These are phyloP conservation scores for Cercospora janseana DNA, from an alignment of 2,329 filamentous ascomycete genomes.

Conservation along the genomic window DNA sequence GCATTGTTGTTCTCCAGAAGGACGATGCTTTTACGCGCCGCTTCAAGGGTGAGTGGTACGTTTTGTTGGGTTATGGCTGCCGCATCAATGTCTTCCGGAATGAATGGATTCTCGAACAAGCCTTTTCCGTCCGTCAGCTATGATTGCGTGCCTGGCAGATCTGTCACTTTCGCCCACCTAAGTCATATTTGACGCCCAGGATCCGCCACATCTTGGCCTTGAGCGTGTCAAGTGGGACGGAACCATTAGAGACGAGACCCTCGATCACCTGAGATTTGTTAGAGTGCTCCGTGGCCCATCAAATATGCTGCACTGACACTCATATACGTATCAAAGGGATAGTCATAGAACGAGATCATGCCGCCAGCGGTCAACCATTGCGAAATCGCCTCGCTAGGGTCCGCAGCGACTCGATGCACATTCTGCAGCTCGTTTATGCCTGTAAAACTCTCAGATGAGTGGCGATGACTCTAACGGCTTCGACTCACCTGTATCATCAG, in stretches of 20 bases:
- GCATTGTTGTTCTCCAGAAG: conserved; percentile 20
- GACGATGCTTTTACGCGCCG: conserved; percentile 20
- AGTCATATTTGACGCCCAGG: conserved; percentile 22
- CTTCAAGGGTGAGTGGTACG: conserved; percentile 17
- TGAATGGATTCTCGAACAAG: conserved; percentile 21
- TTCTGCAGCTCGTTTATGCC: conserved; percentile 19
- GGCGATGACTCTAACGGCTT: too few relatives aligned
- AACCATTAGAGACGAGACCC: conserved; percentile 11
- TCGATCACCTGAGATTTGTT: too few relatives aligned
- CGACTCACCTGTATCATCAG: conserved; percentile 24
- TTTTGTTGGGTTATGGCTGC: conserved; percentile 15
- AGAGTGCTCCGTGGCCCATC: too few relatives aligned
- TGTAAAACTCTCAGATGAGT: too few relatives aligned
- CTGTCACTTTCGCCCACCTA: too few relatives aligned
- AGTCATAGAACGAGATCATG: conserved; percentile 25
- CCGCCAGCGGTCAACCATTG: conserved; percentile 24
- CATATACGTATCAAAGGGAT: conserved; percentile 20
- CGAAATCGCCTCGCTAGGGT: conserved; percentile 14
- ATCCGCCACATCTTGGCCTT: conserved; percentile 19
- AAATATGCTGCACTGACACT: too few relatives aligned
- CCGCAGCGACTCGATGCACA: conserved; percentile 13
- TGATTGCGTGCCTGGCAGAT: too few relatives aligned
- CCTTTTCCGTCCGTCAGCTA: too few relatives aligned
- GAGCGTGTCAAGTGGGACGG: conserved; percentile 13
- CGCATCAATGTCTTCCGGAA: conserved; percentile 18